Percentiles rank a stretch among this genome's conserved stretches.
Evolutionary conservation across 2,329 filamentous ascomycete genomes (phyloP).

Genomic region (Apiospora hydei): DNA sequence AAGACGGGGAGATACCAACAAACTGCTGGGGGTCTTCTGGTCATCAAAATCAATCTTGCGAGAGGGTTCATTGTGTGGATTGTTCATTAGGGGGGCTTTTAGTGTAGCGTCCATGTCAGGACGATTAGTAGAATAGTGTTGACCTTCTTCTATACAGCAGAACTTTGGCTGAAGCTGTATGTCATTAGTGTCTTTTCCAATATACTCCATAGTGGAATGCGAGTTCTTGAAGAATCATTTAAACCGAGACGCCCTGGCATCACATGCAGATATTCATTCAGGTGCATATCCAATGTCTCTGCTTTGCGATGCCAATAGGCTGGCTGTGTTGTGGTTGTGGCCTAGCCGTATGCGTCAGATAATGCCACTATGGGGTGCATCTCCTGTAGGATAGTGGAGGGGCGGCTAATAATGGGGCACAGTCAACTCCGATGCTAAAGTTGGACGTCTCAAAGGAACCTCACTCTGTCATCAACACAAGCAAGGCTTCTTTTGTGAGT

Average conservation of each 20-base stretch:
- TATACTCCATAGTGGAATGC: conserved; percentile 13
- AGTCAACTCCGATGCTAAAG: background rate
- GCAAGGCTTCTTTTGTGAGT: background rate
- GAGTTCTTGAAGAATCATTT: conserved; percentile 1
- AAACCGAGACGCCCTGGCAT: background rate
- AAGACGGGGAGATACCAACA: conserved; percentile 42
- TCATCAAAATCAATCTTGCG: conserved; percentile 37
- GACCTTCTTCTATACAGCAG: background rate
- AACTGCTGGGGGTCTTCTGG: conserved; percentile 39
- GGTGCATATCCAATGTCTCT: background rate
- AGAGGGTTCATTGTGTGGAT: conserved; percentile 14
- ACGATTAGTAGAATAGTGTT: conserved; percentile 15
- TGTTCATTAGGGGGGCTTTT: conserved; percentile 1
- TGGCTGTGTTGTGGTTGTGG: background rate
- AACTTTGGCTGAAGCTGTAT: background rate
- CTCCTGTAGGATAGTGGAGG: conserved; percentile 4
- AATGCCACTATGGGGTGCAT: background rate
- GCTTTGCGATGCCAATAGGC: background rate
- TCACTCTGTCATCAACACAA: conserved; percentile 18
- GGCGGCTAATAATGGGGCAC: conserved; percentile 23
- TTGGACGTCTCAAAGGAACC: background rate
- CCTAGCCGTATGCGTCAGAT: conserved; percentile 2
- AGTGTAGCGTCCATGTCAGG: background rate
- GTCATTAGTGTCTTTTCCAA: background rate
- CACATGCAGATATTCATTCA: background rate